A percentile compares a stretch with the other conserved stretches of the same genome.
Evolutionary conservation across 768 basidiomycete genomes (phyloP).

Genomic region (Tephrocybe rancida): DNA sequence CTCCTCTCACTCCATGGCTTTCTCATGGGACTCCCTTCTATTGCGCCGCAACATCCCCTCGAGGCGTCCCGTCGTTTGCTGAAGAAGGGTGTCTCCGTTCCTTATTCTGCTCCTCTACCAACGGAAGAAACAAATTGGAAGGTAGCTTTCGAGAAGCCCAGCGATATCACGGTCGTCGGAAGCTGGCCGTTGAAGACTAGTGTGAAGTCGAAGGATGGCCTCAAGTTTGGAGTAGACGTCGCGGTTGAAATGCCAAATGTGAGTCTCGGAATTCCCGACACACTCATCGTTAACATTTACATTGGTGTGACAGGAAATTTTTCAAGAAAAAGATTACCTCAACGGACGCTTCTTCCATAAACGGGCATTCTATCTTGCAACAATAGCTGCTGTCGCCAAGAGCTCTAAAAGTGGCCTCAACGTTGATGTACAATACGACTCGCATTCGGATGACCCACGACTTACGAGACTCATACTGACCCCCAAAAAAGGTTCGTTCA

Average conservation of each 20-base stretch:
- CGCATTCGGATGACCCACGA: conserved; percentile 61
- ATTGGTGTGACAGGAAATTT: conserved; percentile 54
- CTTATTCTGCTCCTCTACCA: conserved; percentile 71
- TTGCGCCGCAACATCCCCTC: conserved; percentile 66
- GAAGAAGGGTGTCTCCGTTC: conserved; percentile 60
- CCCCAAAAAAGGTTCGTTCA: conserved; percentile 50
- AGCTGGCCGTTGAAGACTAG: conserved; percentile 83
- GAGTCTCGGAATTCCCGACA: conserved; percentile 25
- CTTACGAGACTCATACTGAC: conserved; percentile 65
- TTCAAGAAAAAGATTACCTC: conserved; percentile 95
- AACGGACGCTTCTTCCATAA: conserved; percentile 93
- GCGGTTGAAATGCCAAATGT: conserved; percentile 89
- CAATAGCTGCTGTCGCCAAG: conserved; percentile 64
- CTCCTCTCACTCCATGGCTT: conserved; percentile 69
- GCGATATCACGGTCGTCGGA: conserved; percentile 77
- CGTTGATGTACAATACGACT: conserved; percentile 65
- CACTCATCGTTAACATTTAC: conserved; percentile 17
- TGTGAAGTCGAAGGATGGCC: conserved; percentile 71
- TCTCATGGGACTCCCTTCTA: conserved; percentile 58
- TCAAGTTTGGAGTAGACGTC: conserved; percentile 73
- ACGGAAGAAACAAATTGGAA: conserved; percentile 87
- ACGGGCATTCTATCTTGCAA: conserved; percentile 85
- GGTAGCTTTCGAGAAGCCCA: conserved; percentile 77
- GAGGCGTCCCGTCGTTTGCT: conserved; percentile 58
- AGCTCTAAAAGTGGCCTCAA: conserved; percentile 44